Conservation (phyloP, 768 basidiomycete species). For the Royoungia palumana region DNA sequence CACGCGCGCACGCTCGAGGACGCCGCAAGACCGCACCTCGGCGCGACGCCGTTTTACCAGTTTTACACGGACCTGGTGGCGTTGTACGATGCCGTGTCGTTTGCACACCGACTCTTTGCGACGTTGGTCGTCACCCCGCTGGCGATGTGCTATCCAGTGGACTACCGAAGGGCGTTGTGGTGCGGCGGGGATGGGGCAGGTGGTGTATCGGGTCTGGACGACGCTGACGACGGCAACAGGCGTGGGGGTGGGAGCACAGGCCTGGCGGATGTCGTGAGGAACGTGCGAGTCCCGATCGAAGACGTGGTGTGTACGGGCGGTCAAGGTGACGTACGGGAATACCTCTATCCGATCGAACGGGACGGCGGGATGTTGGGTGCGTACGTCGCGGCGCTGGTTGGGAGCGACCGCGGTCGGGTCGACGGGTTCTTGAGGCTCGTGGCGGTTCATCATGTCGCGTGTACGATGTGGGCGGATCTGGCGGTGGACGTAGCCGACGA, state of each 20-base stretch:
- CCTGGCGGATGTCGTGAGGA: slow-evolving; percentile 40
- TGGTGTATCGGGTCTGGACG: background rate
- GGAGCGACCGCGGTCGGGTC: slow-evolving; percentile 27
- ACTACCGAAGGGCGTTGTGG: slow-evolving; percentile 86
- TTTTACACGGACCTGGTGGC: slow-evolving; percentile 89
- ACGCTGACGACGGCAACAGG: background rate
- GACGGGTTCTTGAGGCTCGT: slow-evolving; percentile 63
- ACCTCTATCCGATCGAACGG: slow-evolving; percentile 68
- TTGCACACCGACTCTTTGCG: slow-evolving; percentile 73
- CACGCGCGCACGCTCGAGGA: slow-evolving; percentile 42
- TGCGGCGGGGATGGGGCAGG: slow-evolving; percentile 64
- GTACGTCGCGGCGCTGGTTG: slow-evolving; percentile 50
- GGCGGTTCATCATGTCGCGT: slow-evolving; percentile 77
- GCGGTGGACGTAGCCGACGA: slow-evolving; percentile 15
- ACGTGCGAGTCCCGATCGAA: slow-evolving; percentile 48
- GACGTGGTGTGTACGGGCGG: slow-evolving; percentile 40
- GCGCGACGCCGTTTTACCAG: slow-evolving; percentile 79
- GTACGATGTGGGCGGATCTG: slow-evolving; percentile 70
- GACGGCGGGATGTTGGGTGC: slow-evolving; percentile 58
- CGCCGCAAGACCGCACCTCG: slow-evolving; percentile 58
- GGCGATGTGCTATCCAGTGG: slow-evolving; percentile 69
- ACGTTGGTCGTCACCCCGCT: slow-evolving; percentile 72
- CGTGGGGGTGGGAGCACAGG: background rate
- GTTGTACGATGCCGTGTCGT: slow-evolving; percentile 90
- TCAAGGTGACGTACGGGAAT: slow-evolving; percentile 47